A percentile compares a stretch with the other conserved stretches of the same genome.
Conservation (phyloP, 2,329 filamentous ascomycete genomes). For the Lachnum nothofagi region DNA sequence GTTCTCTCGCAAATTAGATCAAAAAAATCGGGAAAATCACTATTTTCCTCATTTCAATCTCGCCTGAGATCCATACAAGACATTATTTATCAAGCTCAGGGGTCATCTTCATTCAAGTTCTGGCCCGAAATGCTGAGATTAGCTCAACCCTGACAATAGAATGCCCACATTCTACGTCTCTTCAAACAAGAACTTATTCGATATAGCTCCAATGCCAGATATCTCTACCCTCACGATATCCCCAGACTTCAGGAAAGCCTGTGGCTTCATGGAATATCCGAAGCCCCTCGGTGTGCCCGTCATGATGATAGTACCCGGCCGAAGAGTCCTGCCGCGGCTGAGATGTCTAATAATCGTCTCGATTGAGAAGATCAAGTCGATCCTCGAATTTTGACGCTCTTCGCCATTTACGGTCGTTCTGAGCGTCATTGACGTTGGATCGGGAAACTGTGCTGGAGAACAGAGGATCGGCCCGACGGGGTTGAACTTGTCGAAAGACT, state of each 20-base stretch:
- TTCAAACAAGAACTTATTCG: conserved; percentile 4
- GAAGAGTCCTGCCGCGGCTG: conserved; percentile 44
- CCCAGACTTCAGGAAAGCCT: conserved; percentile 3
- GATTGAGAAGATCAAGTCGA: conserved; percentile 46
- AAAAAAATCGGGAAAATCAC: too few species aligned
- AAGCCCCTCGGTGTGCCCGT: conserved; percentile 15
- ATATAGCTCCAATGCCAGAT: conserved; percentile 2
- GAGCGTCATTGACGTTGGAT: conserved; percentile 20
- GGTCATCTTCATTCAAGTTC: too few species aligned
- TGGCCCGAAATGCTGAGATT: too few species aligned
- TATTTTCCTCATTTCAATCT: too few species aligned
- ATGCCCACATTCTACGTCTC: too few species aligned
- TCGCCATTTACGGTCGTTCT: conserved; percentile 41
- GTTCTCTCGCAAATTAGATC: too few species aligned
- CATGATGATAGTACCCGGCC: conserved; percentile 34
- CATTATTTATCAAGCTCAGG: too few species aligned
- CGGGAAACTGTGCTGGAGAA: conserved; percentile 15
- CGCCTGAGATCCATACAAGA: too few species aligned
- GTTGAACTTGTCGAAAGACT: conserved; percentile 41
- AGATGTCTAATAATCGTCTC: conserved; percentile 42
- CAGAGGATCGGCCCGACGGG: conserved; percentile 41
- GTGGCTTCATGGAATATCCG: conserved; percentile 4
- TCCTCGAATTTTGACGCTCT: conserved; percentile 38
- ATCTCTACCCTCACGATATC: conserved; percentile 12
- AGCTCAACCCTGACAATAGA: too few species aligned